These are phyloP conservation scores for Coniferiporia sulphurascens DNA, from an alignment of 1,284 basidiomycete genomes.

Conservation along the genomic window DNA sequence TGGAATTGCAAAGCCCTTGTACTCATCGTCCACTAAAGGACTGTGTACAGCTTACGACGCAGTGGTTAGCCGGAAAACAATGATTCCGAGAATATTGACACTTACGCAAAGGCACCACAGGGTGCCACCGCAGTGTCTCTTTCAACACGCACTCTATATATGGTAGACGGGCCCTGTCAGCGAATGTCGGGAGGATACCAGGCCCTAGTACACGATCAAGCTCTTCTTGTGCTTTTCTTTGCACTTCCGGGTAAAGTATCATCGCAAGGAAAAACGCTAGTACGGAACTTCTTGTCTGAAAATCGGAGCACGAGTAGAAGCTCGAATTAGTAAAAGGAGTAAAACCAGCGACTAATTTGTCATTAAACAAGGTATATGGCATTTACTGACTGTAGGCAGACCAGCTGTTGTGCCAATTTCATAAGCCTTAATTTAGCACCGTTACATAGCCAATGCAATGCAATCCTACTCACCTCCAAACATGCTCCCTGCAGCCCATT, in stretches of 20 bases:
- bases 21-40: constrained; percentile 4
- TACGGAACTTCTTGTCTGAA: constrained; percentile 45
- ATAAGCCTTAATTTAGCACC: too few species aligned
- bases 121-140: constrained; percentile 38
- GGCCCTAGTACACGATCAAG: constrained; percentile 34
- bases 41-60: neutral
- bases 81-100: neutral
- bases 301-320: neutral
- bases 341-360: too few species aligned
- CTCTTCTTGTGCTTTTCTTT: constrained; percentile 36
- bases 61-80: too few species aligned
- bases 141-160: constrained; percentile 39
- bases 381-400: neutral
- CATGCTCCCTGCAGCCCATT: constrained; percentile 5
- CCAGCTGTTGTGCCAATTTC: constrained; percentile 5
- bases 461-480: neutral
- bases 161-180: constrained; percentile 33
- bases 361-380: too few species aligned
- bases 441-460: constrained; percentile 20
- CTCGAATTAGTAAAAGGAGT: too few species aligned
- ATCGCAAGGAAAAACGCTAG: constrained; percentile 40
- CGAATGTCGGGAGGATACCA: constrained; percentile 37
- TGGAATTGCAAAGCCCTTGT: constrained; percentile 6
- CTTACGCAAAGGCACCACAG: constrained; percentile 26
- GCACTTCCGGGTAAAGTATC: constrained; percentile 35